These are phyloP conservation scores for Leptoxyphium fumago DNA, from an alignment of 2,329 filamentous ascomycete genomes.

Conservation along the genomic window DNA sequence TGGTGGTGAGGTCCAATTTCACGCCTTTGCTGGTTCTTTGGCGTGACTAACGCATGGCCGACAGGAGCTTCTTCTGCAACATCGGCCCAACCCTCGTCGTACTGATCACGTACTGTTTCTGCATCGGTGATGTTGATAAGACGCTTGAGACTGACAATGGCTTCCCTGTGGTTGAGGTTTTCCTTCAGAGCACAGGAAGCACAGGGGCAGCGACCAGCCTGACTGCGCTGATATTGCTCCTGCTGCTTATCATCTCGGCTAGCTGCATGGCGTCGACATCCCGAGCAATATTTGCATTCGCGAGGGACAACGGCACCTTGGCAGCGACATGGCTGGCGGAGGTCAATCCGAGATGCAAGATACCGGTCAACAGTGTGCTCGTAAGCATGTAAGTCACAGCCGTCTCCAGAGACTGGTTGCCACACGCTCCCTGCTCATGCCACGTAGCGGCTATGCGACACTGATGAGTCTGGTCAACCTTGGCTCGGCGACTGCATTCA, in stretches of 20 bases:
- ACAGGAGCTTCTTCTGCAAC: not conserved
- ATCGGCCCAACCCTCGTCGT: not conserved
- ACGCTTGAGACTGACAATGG: not conserved
- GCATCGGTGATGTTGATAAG: not conserved
- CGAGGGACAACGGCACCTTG: conserved; percentile 9
- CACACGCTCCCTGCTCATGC: not conserved
- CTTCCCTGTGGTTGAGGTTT: not conserved
- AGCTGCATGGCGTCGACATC: conserved; percentile 15
- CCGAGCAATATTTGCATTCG: conserved; percentile 5
- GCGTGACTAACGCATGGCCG: not conserved
- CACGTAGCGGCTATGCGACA: conserved; percentile 3
- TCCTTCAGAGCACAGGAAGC: not conserved
- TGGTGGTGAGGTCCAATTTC: not conserved
- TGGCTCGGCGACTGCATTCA: conserved; percentile 8
- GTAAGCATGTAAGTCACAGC: conserved; percentile 4
- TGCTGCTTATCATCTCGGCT: conserved; percentile 12
- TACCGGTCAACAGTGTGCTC: conserved; percentile 7
- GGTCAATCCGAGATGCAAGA: conserved; percentile 4
- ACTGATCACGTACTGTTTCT: not conserved
- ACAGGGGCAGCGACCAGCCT: not conserved
- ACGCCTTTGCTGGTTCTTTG: not conserved
- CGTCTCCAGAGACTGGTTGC: not conserved
- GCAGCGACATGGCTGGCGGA: conserved; percentile 6
- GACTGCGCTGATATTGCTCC: not conserved
- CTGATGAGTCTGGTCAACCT: conserved; percentile 9